Percentiles rank a stretch among this genome's conserved stretches.
These are phyloP conservation scores for Cicer bijugum DNA, from an alignment of 306 rosid species.

Conservation along the genomic window DNA sequence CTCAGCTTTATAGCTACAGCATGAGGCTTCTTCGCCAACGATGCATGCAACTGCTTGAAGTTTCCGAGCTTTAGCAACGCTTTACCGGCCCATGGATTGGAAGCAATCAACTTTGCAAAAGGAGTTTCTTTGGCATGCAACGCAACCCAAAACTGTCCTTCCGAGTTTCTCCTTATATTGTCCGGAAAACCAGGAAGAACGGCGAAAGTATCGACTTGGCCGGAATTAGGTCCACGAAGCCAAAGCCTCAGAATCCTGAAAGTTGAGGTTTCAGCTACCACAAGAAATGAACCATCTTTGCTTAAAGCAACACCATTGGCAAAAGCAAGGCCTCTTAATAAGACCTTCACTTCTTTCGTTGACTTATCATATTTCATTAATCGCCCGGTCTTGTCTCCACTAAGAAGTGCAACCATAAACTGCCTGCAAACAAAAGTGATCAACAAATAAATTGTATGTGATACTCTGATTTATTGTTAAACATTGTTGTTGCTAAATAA, in stretches of 20 bases:
- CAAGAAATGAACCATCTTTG: slow-evolving; percentile 70
- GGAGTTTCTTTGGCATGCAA: slow-evolving; percentile 68
- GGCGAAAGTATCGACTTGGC: slow-evolving; percentile 63
- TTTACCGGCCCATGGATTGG: slow-evolving; percentile 64
- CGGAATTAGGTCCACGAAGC: slow-evolving; percentile 83
- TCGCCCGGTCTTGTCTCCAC: slow-evolving; percentile 77
- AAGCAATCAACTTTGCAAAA: slow-evolving; percentile 53
- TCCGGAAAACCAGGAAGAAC: slow-evolving; percentile 85
- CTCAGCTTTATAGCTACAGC: slow-evolving; percentile 71
- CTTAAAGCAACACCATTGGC: slow-evolving; percentile 88
- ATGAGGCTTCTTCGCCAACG: slow-evolving; percentile 68
- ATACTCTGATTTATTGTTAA: too few relatives aligned
- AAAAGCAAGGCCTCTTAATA: slow-evolving; percentile 65
- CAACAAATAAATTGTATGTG: too few relatives aligned
- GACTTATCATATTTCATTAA: slow-evolving; percentile 65
- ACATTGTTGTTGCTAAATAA: too few relatives aligned
- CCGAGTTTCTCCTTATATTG: slow-evolving; percentile 70
- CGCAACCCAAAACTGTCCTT: slow-evolving; percentile 90
- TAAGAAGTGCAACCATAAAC: slow-evolving; percentile 65
- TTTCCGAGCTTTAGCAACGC: slow-evolving; percentile 59
- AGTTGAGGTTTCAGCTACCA: slow-evolving; percentile 74
- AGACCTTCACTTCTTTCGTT: slow-evolving; percentile 69
- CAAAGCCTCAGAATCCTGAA: slow-evolving; percentile 71
- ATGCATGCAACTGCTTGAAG: slow-evolving; percentile 62
- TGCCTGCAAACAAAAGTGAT: slow-evolving; percentile 60